Evolutionary conservation across 208 protist species (phyloP), one percentile per base, ranked within the genome.

Genomic region (Wallacemonas sp.): DNA sequence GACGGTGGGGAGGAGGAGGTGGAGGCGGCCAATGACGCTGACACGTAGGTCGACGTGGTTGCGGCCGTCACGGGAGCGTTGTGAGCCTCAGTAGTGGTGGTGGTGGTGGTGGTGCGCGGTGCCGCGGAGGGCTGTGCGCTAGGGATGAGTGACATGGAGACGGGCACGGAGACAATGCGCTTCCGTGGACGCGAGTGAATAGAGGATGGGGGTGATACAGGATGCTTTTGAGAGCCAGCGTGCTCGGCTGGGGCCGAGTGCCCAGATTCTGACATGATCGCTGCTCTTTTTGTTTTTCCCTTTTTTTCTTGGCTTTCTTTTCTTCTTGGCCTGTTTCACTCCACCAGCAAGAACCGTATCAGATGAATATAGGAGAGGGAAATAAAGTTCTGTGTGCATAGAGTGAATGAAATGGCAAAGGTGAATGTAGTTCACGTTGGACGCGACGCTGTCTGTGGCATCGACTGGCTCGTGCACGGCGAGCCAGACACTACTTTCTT

Each of bases 361-460:
- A 41, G 8, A 41, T 5, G 36, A 12, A 12, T 16, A 41, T 26
- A 29, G 2, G 57, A 62, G 32, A 62, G 46, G 26, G 41, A 65
- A 46, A 57, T 62, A 46, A 41, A 70, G 31, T 49, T 28, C 66
- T 50, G 22, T 39, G 23, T 39, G 39, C 44, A 26, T 64, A 36
- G 12, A 65, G 23, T 36, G 29, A 57, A 57, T 28, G 8, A 52
- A 67, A 67, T 55, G 44, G n/a, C n/a, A n/a, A n/a, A n/a, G n/a
- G n/a, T n/a, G n/a, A n/a, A n/a, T n/a, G n/a, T n/a, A n/a, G n/a
- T n/a, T n/a, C n/a, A n/a, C n/a, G n/a, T n/a, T n/a, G n/a, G n/a
- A n/a, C n/a, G n/a, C n/a, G n/a, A n/a, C n/a, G n/a, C n/a, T n/a
- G n/a, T n/a, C n/a, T n/a, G n/a, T n/a, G n/a, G n/a, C n/a, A n/a